Conservation (phyloP, 23 red algal genomes). For the Gracilariopsis chorda region DNA sequence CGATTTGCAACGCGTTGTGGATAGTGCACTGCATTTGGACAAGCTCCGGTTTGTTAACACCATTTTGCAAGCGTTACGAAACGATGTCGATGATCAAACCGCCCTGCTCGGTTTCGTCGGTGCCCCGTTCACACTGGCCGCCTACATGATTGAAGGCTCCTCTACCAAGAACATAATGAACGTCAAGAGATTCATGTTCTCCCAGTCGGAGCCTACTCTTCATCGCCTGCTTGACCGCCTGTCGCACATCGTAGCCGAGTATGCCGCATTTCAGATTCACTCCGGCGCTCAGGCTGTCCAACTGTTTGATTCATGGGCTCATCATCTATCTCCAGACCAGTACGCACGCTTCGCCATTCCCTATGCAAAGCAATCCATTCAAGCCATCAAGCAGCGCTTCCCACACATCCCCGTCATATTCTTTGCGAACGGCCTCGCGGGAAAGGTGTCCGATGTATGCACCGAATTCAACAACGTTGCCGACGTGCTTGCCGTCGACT, state of each 20-base stretch:
- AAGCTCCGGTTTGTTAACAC: slow-evolving; percentile 71
- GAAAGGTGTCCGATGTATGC: slow-evolving; percentile 54
- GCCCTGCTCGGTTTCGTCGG: slow-evolving; percentile 88
- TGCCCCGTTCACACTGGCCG: slow-evolving; percentile 86
- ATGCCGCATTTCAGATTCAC: slow-evolving; percentile 73
- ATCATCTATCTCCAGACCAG: slow-evolving; percentile 79
- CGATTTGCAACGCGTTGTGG: background rate
- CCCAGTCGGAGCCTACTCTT: background rate
- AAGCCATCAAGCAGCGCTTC: slow-evolving; percentile 16
- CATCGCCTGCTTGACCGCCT: slow-evolving; percentile 50
- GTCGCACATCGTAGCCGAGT: slow-evolving; percentile 47
- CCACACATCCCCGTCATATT: slow-evolving; percentile 70
- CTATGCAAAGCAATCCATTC: slow-evolving; percentile 4
- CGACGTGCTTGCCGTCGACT: slow-evolving; percentile 78
- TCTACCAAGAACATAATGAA: slow-evolving; percentile 57
- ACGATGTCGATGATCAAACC: background rate
- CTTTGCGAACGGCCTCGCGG: slow-evolving; percentile 82
- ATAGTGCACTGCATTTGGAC: background rate
- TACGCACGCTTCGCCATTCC: slow-evolving; percentile 68
- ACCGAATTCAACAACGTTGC: slow-evolving; percentile 22
- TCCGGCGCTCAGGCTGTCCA: slow-evolving; percentile 82
- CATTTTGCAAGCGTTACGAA: slow-evolving; percentile 34
- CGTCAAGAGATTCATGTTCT: slow-evolving; percentile 84
- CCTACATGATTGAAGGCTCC: slow-evolving; percentile 81
- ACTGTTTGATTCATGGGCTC: slow-evolving; percentile 96